Base-by-base conservation (phyloP, 1,139 yeast species). In the Ogataea hybrid region DNA sequence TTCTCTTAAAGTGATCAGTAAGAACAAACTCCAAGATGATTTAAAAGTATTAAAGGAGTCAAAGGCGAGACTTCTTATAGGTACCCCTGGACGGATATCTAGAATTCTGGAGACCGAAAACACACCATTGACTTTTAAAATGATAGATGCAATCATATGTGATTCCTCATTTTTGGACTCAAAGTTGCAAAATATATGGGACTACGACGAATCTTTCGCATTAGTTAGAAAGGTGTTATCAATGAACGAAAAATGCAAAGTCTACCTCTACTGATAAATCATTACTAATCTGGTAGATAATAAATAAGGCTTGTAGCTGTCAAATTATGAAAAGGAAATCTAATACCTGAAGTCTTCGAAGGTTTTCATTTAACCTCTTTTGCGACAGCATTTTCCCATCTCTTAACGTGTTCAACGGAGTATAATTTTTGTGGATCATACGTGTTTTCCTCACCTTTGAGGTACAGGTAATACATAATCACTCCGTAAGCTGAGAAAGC, bases 181-280 rank as follows among this genome's bases (percentile, higher is more conserved):
- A 15, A 84, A 84, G 61, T 67, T 71, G 43, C 82, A 81, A 52
- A 77, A 74, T 46, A 68, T 83, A 3, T 80, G 85, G 79, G 90
- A 84, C 48, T 64, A 70, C 28, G 65, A 67, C 27, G 82, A 75
- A 47, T 71, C 78, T 6, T 57, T 67, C 10, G 61, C 61, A 17
- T 63, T 70, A 4, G 56, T 77, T 42, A 72, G 71, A 48, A 61
- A 57, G 6, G 63, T 78, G 44, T 62, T 74, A 5, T 46, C 39
- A 12, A 54, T 51, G 1, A 62, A 63, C 31, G 52, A 61, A 5
- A 75, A 78, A 5, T 64, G 79, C 6, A 74, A 74, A 51, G 59
- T 78, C 2, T 76, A 74, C 56, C 62, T 78, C 25, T 78, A 76
- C 54, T 77, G 60, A 42, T 16, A 3, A 23, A 23, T 8, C 6